Evolutionary conservation across 2,329 filamentous ascomycete genomes (phyloP), one percentile per base, ranked within the genome.

Genomic region (Thermothelomyces thermophilus): DNA sequence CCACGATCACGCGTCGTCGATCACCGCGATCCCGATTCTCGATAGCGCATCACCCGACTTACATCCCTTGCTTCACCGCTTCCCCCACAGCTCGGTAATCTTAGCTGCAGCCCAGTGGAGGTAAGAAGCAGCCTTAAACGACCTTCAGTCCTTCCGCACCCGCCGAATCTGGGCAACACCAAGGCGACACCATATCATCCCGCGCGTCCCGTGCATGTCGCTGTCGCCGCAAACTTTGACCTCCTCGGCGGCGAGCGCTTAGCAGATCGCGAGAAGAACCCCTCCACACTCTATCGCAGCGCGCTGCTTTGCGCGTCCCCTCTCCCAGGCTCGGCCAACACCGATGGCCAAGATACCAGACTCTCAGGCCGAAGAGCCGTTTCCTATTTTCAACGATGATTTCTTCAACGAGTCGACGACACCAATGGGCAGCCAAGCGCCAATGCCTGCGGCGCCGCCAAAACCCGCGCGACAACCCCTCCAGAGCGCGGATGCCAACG

Each of bases 401-500:
- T 69, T 71, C 55, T 73, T 70, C 60, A 69, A 70, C 47, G 70
- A 71, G 58, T 37, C 66, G 36, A 63, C 70, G 6, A 16, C 33
- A 35, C 70, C 72, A 34, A 76, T 77, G 66, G 73, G 75, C 53
- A 79, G 73, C 64, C 74, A 79, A 59, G 75, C 76, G 37, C 75
- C 76, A 33, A 80, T 80, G 76, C 75, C 76, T 28, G 68, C 72
- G 40, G 67, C 72, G 44, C 63, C 70, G 44, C 63, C 70, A 44
- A 77, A 73, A 53, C 70, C 72, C 22, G 64, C 70, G 30, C 71
- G 74, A 46, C 71, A 73, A 41, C 72, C 75, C 24, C 66, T 79
- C 10, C 68, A 71, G 58, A 70, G 62, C 56, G 68, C 75, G 59
- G 77, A 76, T 68, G 72, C 75, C 55, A 86, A 86, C 67, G 75